phyloP scores from a whole-genome alignment of 148 eudicot species.

The Salicornia ramosissima region DNA sequence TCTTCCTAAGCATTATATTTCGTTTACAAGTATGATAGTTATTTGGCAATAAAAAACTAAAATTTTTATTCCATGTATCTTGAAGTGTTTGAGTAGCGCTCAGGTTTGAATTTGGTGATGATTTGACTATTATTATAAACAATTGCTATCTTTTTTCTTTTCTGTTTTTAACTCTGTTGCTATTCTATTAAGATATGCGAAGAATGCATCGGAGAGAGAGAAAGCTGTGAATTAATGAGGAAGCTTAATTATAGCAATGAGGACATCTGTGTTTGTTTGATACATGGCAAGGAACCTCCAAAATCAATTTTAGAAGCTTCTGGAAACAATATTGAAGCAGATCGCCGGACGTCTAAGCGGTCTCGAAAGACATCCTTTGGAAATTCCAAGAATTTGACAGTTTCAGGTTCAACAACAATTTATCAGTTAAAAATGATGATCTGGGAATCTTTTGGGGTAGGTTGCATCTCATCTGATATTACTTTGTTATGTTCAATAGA shows the following conservation, averaged over 20 bases:
- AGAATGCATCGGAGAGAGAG: constrained; percentile 92
- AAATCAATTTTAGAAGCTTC: constrained; percentile 85
- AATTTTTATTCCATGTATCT: too few relatives aligned
- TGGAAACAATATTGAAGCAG: constrained; percentile 54
- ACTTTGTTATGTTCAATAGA: background rate
- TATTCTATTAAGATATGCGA: constrained; percentile 61
- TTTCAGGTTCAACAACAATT: constrained; percentile 83
- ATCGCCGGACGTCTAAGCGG: constrained; percentile 93
- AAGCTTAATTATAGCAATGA: constrained; percentile 82
- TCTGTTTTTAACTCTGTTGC: constrained; percentile 9
- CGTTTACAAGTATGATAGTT: too few relatives aligned
- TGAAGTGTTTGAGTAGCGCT: background rate
- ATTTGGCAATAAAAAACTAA: too few relatives aligned
- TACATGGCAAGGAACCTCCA: constrained; percentile 91
- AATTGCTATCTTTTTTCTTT: background rate
- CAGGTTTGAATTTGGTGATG: background rate
- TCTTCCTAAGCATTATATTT: too few relatives aligned
- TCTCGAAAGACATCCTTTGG: constrained; percentile 82
- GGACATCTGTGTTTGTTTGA: constrained; percentile 76
- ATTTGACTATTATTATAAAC: background rate
- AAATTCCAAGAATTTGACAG: constrained; percentile 67
- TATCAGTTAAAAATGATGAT: constrained; percentile 98
- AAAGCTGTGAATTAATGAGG: constrained; percentile 76
- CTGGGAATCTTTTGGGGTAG: constrained; percentile 99
- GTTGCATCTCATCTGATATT: constrained; percentile 26